Conservation (phyloP, 2,329 filamentous ascomycete genomes). For the Paraconiothyrium sp. region DNA sequence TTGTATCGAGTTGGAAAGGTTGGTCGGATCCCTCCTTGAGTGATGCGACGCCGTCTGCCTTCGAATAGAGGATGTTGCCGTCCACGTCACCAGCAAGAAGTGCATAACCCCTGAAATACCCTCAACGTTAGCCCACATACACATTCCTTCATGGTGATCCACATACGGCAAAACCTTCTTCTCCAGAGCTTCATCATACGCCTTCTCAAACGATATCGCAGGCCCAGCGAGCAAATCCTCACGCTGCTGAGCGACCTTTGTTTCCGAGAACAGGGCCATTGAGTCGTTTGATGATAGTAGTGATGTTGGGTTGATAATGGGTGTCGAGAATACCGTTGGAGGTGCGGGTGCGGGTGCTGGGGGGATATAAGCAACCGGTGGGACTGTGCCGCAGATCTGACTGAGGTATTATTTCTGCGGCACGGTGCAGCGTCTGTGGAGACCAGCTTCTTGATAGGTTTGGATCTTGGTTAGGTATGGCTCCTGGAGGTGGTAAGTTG, state of each 20-base stretch:
- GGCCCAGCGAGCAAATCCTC: neutral
- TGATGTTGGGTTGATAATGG: too few relatives aligned
- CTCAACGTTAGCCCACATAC: neutral
- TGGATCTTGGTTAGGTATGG: too few relatives aligned
- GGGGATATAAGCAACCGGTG: too few relatives aligned
- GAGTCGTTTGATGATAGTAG: too few relatives aligned
- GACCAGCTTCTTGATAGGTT: too few relatives aligned
- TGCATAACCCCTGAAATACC: slow-evolving; percentile 12
- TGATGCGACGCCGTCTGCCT: slow-evolving; percentile 14
- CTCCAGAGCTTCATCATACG: slow-evolving; percentile 1
- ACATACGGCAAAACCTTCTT: slow-evolving; percentile 1
- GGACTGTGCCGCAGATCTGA: too few relatives aligned
- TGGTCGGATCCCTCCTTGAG: slow-evolving; percentile 12
- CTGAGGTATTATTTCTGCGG: too few relatives aligned
- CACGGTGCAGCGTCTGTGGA: too few relatives aligned
- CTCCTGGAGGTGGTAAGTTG: too few relatives aligned
- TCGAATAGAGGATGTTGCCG: slow-evolving; percentile 18
- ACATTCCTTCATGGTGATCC: neutral
- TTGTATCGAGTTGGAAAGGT: slow-evolving; percentile 23
- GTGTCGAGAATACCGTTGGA: too few relatives aligned
- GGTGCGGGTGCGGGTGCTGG: too few relatives aligned
- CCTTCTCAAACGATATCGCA: neutral
- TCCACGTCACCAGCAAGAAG: slow-evolving; percentile 18
- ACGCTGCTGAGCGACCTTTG: neutral
- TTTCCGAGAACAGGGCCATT: neutral